These are phyloP conservation scores for Solanum neorickii DNA, from an alignment of 257 asterid species.

Conservation along the genomic window DNA sequence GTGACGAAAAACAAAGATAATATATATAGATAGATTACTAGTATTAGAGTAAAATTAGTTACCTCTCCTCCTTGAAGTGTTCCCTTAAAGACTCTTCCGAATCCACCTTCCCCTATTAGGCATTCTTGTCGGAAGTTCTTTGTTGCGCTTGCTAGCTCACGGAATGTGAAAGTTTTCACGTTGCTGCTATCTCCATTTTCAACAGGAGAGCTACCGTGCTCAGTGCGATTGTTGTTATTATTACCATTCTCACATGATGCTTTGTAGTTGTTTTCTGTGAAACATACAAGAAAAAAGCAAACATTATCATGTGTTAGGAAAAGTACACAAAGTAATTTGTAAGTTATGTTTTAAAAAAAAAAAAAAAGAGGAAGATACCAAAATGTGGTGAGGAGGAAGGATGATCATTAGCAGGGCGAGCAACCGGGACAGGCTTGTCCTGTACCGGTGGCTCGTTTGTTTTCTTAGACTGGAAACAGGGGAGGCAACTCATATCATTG, in stretches of 20 bases:
- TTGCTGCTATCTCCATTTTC: slow-evolving; percentile 17
- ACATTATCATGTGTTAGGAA: not conserved
- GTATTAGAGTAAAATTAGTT: not conserved
- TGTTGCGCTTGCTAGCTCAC: slow-evolving; percentile 86
- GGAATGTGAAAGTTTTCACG: slow-evolving; percentile 63
- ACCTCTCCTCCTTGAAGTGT: slow-evolving; percentile 69
- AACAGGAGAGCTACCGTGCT: not conserved
- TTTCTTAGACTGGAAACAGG: slow-evolving; percentile 52
- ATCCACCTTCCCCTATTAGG: slow-evolving; percentile 74
- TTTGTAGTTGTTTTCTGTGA: not conserved
- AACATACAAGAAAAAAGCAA: not conserved
- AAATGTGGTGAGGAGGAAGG: slow-evolving; percentile 14
- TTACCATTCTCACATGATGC: slow-evolving; percentile 5
- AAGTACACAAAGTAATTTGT: not conserved
- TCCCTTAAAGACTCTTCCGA: slow-evolving; percentile 64
- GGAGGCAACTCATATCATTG: slow-evolving; percentile 53
- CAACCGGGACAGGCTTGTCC: slow-evolving; percentile 17
- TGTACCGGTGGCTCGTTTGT: slow-evolving; percentile 7
- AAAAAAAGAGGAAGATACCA: not conserved
- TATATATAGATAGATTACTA: not conserved
- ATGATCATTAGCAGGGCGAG: slow-evolving; percentile 28
- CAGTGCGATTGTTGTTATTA: slow-evolving; percentile 2
- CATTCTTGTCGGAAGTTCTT: slow-evolving; percentile 75
- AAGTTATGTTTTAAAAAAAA: too few relatives aligned
- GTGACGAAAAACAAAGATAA: not conserved